phyloP scores from a whole-genome alignment of 306 rosid species.

The Herpetospermum pedunculosum region DNA sequence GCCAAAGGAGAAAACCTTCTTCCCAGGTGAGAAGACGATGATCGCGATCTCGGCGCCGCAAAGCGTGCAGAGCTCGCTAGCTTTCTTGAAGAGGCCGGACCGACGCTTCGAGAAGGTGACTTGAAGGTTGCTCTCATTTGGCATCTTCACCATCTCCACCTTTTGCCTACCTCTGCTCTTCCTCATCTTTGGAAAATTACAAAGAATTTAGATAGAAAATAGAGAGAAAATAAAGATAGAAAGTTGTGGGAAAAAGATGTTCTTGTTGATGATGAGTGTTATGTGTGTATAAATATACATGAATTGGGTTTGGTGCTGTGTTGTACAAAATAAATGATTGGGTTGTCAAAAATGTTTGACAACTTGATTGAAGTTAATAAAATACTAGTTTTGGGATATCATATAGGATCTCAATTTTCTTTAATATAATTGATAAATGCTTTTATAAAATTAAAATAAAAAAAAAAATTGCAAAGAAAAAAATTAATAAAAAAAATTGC shows the following conservation, averaged over 20 bases:
- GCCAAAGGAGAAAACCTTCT: conserved; percentile 48
- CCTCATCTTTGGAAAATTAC: conserved; percentile 11
- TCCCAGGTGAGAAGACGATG: conserved; percentile 41
- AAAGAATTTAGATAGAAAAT: not conserved
- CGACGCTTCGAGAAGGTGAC: conserved; percentile 62
- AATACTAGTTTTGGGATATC: not conserved
- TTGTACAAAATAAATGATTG: not conserved
- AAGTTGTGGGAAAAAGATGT: not conserved
- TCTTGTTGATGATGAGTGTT: not conserved
- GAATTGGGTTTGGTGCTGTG: not conserved
- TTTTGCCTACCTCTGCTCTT: conserved; percentile 40
- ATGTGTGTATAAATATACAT: not conserved
- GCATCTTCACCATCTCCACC: conserved; percentile 39
- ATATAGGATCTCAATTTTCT: conserved; percentile 5
- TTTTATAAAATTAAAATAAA: no score
- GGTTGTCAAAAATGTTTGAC: conserved; percentile 10
- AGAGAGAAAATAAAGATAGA: not conserved
- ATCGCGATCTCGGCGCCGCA: conserved; percentile 41
- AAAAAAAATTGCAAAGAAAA: not conserved
- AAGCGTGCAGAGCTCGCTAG: conserved; percentile 40
- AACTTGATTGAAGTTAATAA: conserved; percentile 6
- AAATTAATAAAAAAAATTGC: not conserved
- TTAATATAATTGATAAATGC: not conserved
- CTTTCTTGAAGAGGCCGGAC: conserved; percentile 48
- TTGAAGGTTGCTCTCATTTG: conserved; percentile 36